Percentiles rank a stretch among this genome's conserved stretches.
phyloP scores from a whole-genome alignment of 805 yeast species.

The Candida vaughaniae region DNA sequence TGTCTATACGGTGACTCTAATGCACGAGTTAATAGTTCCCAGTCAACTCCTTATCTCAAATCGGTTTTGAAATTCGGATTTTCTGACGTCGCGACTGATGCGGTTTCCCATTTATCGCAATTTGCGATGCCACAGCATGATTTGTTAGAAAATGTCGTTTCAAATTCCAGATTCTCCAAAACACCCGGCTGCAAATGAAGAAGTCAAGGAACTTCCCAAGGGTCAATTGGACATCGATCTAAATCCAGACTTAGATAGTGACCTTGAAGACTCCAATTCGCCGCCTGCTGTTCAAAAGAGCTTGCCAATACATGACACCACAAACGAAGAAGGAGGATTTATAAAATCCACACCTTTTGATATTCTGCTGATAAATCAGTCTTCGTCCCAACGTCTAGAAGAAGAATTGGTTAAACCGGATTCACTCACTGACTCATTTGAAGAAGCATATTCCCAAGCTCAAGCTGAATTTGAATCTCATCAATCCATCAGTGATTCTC shows the following conservation, averaged over 20 bases:
- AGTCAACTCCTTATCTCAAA: too few relatives aligned
- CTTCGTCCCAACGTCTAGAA: not conserved
- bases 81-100: too few relatives aligned
- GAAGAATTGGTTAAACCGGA: not conserved
- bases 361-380: not conserved
- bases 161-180: constrained; percentile 32
- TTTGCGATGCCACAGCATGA: too few relatives aligned
- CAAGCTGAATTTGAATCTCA: constrained; percentile 5
- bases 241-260: constrained; percentile 39
- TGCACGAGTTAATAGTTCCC: too few relatives aligned
- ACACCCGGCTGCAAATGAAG: constrained; percentile 36
- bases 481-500: constrained; percentile 17
- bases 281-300: not conserved
- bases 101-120: too few relatives aligned
- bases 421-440: constrained; percentile 27
- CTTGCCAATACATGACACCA: not conserved
- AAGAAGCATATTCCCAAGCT: constrained; percentile 22
- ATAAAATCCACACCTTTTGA: not conserved
- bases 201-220: constrained; percentile 25
- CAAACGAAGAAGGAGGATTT: constrained; percentile 6
- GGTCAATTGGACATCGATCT: constrained; percentile 31
- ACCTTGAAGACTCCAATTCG: constrained; percentile 13
- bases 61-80: too few relatives aligned
- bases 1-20: too few relatives aligned
- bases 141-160: too few relatives aligned